Base-by-base conservation (phyloP, 805 yeast genomes). In the Komagataella pastoris region DNA sequence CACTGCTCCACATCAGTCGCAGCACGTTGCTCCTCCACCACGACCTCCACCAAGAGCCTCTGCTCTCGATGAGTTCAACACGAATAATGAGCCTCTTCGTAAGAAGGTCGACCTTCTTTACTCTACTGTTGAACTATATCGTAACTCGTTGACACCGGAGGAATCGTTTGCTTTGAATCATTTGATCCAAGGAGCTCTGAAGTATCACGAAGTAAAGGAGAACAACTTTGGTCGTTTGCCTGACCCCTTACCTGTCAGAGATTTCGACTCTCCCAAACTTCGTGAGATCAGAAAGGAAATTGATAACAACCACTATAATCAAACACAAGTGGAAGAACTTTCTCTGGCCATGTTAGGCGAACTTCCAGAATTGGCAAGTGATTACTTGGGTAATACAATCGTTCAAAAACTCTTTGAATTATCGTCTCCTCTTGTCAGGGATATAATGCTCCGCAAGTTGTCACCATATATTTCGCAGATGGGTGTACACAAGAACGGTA, bases 401-500 rank as follows among this genome's bases (percentile, higher is more conserved):
- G 95, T 91, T 17, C 99, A 93, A 68, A 90, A 89, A 64, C 68
- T 93, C 30, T 90, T 90, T 62, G 85, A 85, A 48, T 72, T 74
- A 51, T 77, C 88, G 47, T 78, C 87, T 4, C 79, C 83, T 17
- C 73, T 82, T 3, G 74, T 89, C 53, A 87, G 88, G 61, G 83
- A 86, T 57, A 77, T 84, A 63, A 85, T 93, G 88, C 74, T 93
- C 52, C 79, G 84, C 59, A 79, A 78, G 56, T 79, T 95, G 46
- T 72, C 84, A 3, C 95, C 90, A 24, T 87, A 76, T 61, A 71
- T 93, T 56, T 87, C 97, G 1, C 95, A 88, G 58, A 84, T 91
- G 74, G 93, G 97, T 59, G 83, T 88, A 52, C 99, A 93, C 69
- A 93, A 93, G 62, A 93, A 93, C 65, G 99, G 99, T 55, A 93